A percentile compares a stretch with the other conserved stretches of the same genome.
These are phyloP conservation scores for Croton laevigatus DNA, from an alignment of 441 rosid genomes.

Conservation along the genomic window DNA sequence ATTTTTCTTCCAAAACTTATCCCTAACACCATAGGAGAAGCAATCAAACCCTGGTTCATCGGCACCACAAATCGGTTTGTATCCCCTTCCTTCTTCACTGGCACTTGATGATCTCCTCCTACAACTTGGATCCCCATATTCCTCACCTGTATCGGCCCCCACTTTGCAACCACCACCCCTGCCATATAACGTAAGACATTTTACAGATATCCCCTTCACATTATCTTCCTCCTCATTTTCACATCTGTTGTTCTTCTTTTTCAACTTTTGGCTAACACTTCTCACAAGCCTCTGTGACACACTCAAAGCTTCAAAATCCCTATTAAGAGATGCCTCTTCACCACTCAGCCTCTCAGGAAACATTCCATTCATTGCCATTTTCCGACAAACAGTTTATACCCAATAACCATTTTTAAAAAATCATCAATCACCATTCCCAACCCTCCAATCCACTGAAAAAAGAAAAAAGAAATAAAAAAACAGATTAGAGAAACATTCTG, in stretches of 20 bases:
- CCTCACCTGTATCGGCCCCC: conserved; percentile 79
- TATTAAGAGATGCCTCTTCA: conserved; percentile 52
- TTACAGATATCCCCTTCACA: conserved; percentile 50
- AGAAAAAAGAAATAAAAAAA: not conserved
- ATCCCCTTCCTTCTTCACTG: conserved; percentile 68
- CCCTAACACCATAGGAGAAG: conserved; percentile 81
- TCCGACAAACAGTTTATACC: conserved; percentile 12
- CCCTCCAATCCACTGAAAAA: not conserved
- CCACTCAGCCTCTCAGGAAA: conserved; percentile 40
- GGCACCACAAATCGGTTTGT: conserved; percentile 54
- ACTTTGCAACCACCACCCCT: conserved; percentile 91
- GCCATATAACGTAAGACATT: conserved; percentile 65
- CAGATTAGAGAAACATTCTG: not conserved
- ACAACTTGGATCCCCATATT: conserved; percentile 61
- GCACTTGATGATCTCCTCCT: conserved; percentile 82
- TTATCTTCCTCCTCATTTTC: conserved; percentile 57
- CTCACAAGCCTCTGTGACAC: conserved; percentile 72
- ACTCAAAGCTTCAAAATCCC: conserved; percentile 62
- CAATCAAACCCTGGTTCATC: conserved; percentile 83
- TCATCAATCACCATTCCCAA: conserved; percentile 5
- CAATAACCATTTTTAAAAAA: conserved; percentile 17
- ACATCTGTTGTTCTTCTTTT: conserved; percentile 46
- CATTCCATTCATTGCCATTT: conserved; percentile 32
- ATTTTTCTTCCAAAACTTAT: conserved; percentile 77
- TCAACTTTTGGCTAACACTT: conserved; percentile 71